phyloP scores from a whole-genome alignment of 495 filamentous ascomycete genomes.

The Poronia punctata region DNA sequence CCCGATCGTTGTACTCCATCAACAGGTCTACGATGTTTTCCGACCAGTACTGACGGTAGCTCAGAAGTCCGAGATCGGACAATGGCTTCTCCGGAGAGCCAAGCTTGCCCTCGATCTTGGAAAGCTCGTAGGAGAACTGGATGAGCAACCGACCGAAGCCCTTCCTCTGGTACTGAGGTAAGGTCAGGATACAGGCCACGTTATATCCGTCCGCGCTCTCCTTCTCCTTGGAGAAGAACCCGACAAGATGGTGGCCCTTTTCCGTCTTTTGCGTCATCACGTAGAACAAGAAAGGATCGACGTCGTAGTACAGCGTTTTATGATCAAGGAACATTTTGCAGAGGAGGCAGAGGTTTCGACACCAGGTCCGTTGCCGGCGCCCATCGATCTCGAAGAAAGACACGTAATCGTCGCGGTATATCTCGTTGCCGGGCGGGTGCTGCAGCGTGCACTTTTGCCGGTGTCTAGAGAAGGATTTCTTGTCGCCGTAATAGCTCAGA shows the following conservation, averaged over 20 bases:
- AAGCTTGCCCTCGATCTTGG: constrained; percentile 87
- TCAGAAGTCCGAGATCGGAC: constrained; percentile 82
- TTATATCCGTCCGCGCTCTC: constrained; percentile 95
- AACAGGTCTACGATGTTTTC: constrained; percentile 85
- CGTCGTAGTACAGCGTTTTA: constrained; percentile 99
- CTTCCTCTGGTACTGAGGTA: constrained; percentile 91
- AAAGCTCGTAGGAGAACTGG: constrained; percentile 95
- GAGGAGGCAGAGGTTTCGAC: constrained; percentile 88
- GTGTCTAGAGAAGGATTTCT: constrained; percentile 74
- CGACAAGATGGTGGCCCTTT: constrained; percentile 84
- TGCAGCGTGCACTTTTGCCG: constrained; percentile 83
- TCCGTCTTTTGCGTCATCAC: constrained; percentile 88
- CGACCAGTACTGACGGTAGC: constrained; percentile 94
- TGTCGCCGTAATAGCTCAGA: constrained; percentile 77
- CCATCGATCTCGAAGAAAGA: constrained; percentile 98
- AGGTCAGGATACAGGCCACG: constrained; percentile 91
- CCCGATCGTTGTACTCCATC: constrained; percentile 51
- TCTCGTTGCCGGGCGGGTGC: constrained; percentile 95
- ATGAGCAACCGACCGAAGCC: constrained; percentile 91
- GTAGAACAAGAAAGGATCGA: constrained; percentile 97
- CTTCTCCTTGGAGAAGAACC: constrained; percentile 98
- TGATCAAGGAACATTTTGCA: constrained; percentile 97
- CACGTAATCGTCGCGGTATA: constrained; percentile 89
- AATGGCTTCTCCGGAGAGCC: constrained; percentile 96
- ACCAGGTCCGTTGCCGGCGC: constrained; percentile 90